Evolutionary conservation across 805 yeast species (phyloP), one percentile per base, ranked within the genome.

Genomic region (Candida ficus): DNA sequence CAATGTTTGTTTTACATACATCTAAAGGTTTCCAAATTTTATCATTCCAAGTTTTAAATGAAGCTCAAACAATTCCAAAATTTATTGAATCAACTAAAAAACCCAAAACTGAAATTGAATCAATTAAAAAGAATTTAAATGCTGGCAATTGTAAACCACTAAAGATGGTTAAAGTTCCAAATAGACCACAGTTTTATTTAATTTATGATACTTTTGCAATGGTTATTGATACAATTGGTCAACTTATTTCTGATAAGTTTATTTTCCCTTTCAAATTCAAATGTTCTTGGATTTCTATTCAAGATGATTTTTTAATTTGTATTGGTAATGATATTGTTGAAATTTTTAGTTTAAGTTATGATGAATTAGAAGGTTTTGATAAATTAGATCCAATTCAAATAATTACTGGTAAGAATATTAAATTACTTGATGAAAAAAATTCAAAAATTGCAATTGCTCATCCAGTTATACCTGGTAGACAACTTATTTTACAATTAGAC

Each of bases 201-300:
- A 82, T 84, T 28, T 87, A 84, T 63, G 83, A 75, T 41, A 79
- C 78, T 39, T 79, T 82, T 50, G 88, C 86, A 4, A 64, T 86
- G 3, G 79, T 79, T 43, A 71, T 80, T 43, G 78, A 82, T 54
- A 71, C 73, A 35, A 66, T 70, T 30, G 85, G 85, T 4, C 70
- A 70, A 45, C 63, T 79, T 29, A 69, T 75, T 8, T 53, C 62
- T 29, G 63, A 60, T 31, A 50, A 53, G 9, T 68, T 64, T 45
- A 61, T 68, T 6, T 48, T 70, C 35, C 70, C 69, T 7, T 57
- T 70, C 43, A 69, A 68, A 42, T 69, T 68, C 44, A 61, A 57
- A 42, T 68, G 73, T 42, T 49, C 60, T 1, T 58, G 57, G 2
- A 72, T 68, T 6, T 63, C 70, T 3, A 58, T 75, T 14, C 46